Evolutionary conservation across 768 basidiomycete genomes (phyloP).

Genomic region (Hygrocybe coccinea): DNA sequence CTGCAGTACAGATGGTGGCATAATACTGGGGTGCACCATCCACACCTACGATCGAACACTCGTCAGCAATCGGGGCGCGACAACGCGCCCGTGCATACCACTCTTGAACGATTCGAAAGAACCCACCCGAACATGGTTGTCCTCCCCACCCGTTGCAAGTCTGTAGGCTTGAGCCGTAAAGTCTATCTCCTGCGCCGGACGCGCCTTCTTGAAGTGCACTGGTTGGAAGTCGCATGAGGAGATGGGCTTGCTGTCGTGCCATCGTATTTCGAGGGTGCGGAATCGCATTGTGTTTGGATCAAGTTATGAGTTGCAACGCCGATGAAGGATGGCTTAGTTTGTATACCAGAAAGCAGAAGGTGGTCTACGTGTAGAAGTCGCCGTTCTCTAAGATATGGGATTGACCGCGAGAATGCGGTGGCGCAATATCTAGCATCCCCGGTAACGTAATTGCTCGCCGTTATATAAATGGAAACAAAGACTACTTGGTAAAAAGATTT

Average conservation of each 20-base stretch:
- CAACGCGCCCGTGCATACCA: neutral
- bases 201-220: slow-evolving; percentile 72
- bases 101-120: neutral
- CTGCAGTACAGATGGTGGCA: slow-evolving; percentile 54
- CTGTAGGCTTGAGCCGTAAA: slow-evolving; percentile 76
- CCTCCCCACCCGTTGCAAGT: slow-evolving; percentile 92
- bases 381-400: too few species aligned
- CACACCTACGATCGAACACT: slow-evolving; percentile 55
- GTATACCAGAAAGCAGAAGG: neutral
- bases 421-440: neutral
- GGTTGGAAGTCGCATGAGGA: slow-evolving; percentile 97
- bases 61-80: neutral
- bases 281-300: slow-evolving; percentile 60
- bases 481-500: too few species aligned
- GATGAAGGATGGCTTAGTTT: neutral
- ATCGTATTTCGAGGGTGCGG: slow-evolving; percentile 88
- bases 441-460: too few species aligned
- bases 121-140: slow-evolving; percentile 93
- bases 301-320: neutral
- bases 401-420: too few species aligned
- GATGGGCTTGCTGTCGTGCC: slow-evolving; percentile 95
- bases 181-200: slow-evolving; percentile 52
- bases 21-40: slow-evolving; percentile 91
- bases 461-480: too few species aligned
- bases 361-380: too few species aligned